Evolutionary conservation across 2,329 filamentous ascomycete species (phyloP).

Genomic region (Immersiporthe knoxdaviesiana): DNA sequence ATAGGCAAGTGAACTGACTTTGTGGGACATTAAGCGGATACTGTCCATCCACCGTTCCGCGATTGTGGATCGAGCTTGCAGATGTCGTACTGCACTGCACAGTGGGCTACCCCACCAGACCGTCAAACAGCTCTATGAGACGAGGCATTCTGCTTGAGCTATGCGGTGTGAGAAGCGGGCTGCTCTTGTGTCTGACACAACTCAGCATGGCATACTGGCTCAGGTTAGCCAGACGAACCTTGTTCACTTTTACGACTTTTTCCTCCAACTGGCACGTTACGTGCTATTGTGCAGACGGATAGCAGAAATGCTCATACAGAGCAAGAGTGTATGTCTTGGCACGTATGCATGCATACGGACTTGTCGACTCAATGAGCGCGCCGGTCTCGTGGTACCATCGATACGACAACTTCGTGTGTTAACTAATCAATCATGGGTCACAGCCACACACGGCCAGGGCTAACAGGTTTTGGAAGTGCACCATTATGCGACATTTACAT

Average conservation of each 20-base stretch:
- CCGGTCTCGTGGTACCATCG: neutral
- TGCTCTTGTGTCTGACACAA: neutral
- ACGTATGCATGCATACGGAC: neutral
- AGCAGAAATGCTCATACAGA: neutral
- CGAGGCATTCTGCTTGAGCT: constrained; percentile 17
- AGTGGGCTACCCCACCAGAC: constrained; percentile 1
- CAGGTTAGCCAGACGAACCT: neutral
- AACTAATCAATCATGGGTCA: neutral
- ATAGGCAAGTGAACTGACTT: neutral
- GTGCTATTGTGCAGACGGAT: neutral
- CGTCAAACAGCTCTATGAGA: constrained; percentile 2
- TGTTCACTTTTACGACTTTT: too few species aligned
- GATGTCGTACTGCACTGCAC: constrained; percentile 16
- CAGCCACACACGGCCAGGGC: neutral
- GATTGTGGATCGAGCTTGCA: neutral
- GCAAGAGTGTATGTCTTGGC: neutral
- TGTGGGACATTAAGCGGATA: constrained; percentile 1
- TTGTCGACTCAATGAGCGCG: neutral
- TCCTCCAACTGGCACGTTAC: constrained; percentile 8
- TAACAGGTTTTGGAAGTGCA: neutral
- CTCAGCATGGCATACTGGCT: neutral
- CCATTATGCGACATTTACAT: neutral
- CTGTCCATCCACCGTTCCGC: constrained; percentile 28
- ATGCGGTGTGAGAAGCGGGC: constrained; percentile 17
- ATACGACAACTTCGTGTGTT: neutral